Evolutionary conservation across 1,284 basidiomycete genomes (phyloP).

Genomic region (Cryptococcus amylolentus): DNA sequence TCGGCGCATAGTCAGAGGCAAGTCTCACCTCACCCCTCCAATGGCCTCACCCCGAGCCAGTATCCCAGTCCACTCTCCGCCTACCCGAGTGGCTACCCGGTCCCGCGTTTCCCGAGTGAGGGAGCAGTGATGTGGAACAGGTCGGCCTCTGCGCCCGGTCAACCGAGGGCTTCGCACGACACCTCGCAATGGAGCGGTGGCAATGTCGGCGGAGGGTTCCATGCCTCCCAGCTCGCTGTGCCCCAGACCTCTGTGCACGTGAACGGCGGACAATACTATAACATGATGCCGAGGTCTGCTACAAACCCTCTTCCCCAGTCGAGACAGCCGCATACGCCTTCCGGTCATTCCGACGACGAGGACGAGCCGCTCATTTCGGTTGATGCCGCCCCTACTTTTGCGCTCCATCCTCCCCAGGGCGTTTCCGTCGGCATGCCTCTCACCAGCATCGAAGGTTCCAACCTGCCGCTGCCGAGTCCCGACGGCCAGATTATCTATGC

Average conservation of each 20-base stretch:
- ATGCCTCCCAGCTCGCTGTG: conserved; percentile 16
- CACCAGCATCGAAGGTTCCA: conserved; percentile 18
- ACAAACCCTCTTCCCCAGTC: conserved; percentile 3
- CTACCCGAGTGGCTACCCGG: conserved; percentile 13
- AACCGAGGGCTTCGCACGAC: conserved; percentile 5
- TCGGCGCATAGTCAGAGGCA: conserved; percentile 2
- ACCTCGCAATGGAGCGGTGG: conserved; percentile 7
- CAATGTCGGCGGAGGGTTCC: conserved; percentile 21
- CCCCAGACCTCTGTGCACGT: conserved; percentile 10
- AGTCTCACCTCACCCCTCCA: background rate
- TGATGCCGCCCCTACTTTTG: conserved; percentile 21
- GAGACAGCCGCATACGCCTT: conserved; percentile 2
- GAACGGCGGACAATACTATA: background rate
- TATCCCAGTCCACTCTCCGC: conserved; percentile 10
- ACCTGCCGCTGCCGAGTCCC: conserved; percentile 10
- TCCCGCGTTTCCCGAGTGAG: conserved; percentile 18
- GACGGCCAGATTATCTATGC: conserved; percentile 10
- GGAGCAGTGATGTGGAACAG: conserved; percentile 7
- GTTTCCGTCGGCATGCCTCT: conserved; percentile 11
- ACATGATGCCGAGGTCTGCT: background rate
- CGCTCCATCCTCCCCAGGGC: conserved; percentile 21
- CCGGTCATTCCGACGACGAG: conserved; percentile 17
- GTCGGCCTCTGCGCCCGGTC: conserved; percentile 10
- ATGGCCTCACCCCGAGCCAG: conserved; percentile 10
- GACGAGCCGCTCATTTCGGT: conserved; percentile 23